Percentiles rank a stretch among this genome's conserved stretches.
phyloP scores from a whole-genome alignment of 176 grass and related monocot genomes.

The Alloteropsis semialata region DNA sequence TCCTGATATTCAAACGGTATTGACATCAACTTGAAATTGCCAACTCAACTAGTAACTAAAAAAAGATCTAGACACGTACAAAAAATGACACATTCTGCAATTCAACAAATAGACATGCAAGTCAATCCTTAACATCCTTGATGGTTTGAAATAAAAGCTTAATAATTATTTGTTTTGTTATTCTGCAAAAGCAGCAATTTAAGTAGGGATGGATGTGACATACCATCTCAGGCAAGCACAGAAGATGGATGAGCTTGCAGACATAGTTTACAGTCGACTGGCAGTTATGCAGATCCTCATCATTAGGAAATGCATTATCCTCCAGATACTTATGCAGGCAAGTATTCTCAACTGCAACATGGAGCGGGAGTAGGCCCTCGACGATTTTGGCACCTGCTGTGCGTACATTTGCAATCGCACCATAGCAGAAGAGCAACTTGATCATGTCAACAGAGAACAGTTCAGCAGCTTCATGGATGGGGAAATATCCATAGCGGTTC shows the following conservation, averaged over 20 bases:
- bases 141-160: neutral
- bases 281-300: neutral
- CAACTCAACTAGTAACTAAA: neutral
- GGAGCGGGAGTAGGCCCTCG: constrained; percentile 27
- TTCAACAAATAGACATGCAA: neutral
- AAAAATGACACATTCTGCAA: neutral
- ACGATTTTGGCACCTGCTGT: neutral
- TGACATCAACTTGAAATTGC: neutral
- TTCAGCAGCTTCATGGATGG: constrained; percentile 23
- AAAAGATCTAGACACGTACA: neutral
- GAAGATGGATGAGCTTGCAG: constrained; percentile 32
- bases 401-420: constrained; percentile 8
- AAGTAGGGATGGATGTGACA: neutral
- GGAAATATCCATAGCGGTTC: neutral
- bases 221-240: constrained; percentile 37
- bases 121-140: neutral
- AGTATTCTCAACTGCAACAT: constrained; percentile 35
- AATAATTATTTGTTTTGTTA: neutral
- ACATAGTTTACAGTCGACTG: neutral
- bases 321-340: constrained; percentile 35
- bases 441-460: constrained; percentile 22
- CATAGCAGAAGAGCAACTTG: neutral
- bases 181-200: neutral
- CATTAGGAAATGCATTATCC: constrained; percentile 15
- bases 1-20: neutral